These are phyloP conservation scores for Pugionium cornutum DNA, from an alignment of 345 rosid species.

Conservation along the genomic window DNA sequence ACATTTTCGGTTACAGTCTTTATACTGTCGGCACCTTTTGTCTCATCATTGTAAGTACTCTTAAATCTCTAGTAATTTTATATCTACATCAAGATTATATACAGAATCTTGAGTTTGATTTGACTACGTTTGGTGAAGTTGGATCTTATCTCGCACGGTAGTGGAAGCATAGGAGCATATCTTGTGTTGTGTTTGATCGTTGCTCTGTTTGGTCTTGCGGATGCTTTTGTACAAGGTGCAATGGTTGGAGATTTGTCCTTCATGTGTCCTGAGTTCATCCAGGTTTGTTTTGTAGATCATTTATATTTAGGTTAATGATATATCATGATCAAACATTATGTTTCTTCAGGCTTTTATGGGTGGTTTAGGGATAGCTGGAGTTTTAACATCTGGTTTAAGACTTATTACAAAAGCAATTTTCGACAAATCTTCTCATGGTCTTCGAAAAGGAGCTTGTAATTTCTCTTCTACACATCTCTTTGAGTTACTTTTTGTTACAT, in stretches of 20 bases:
- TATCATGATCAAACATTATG: too few species aligned
- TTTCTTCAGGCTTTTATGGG: conserved; percentile 65
- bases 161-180: conserved; percentile 71
- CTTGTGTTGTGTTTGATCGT: conserved; percentile 63
- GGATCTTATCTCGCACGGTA: conserved; percentile 78
- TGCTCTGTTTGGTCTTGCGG: conserved; percentile 74
- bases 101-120: not conserved
- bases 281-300: conserved; percentile 40
- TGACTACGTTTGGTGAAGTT: conserved; percentile 44
- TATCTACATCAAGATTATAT: not conserved
- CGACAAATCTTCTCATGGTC: conserved; percentile 57
- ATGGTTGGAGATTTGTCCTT: conserved; percentile 86
- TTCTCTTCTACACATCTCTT: conserved; percentile 22
- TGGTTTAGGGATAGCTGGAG: conserved; percentile 79
- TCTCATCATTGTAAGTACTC: conserved; percentile 64
- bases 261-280: conserved; percentile 69
- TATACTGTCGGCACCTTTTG: conserved; percentile 58
- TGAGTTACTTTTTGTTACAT: not conserved
- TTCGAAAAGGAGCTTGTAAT: conserved; percentile 83
- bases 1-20: conserved; percentile 63
- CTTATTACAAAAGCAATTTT: conserved; percentile 78
- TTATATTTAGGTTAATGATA: not conserved
- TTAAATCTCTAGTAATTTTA: too few species aligned
- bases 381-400: conserved; percentile 63
- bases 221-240: conserved; percentile 88